Base-by-base conservation (phyloP, 345 rosid genomes). In the Odontarrhena argentea region DNA sequence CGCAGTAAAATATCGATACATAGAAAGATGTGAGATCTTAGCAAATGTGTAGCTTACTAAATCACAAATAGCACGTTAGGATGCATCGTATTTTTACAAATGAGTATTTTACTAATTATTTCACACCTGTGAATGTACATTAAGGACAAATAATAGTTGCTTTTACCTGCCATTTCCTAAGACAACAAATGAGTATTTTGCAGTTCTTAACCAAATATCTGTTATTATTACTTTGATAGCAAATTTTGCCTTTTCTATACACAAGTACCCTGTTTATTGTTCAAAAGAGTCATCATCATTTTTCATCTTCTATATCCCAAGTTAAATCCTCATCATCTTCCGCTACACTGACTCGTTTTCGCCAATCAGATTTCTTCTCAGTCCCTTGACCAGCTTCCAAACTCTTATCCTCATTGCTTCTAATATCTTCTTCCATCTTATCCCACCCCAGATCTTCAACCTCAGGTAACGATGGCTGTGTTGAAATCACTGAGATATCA, bases 391-490 rank as follows among this genome's bases (percentile, higher is more conserved):
- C 64, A 8, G 28, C 68, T 37, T 49, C 63, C 25, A 47, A 73
- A 51, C 69, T 81, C 43, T 51, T 64, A 56, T 69, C 87, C 35
- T 82, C 83, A 68, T 69, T 73, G 76, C 82, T 78, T 24, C 71
- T 77, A 10, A 76, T 69, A 63, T 86, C 92, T 64, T 87, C 98
- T 56, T 72, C 76, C 55, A 92, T 81, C 76, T 83, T 81, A 74
- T 89, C 91, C 98, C 98, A 89, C 14, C 91, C 88, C 15, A 87
- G 81, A 48, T 85, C 98, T 55, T 82, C 94, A 15, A 59, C 87
- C 70, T 82, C 95, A 0, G 70, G 77, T 74, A 78, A 56, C 0
- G 86, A 83, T 0, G 83, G 82, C 61, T 82, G 90, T 36, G 77
- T 86, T 0, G 96, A 88, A 22, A 85, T 83, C 57, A 87, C 81